A percentile compares a stretch with the other conserved stretches of the same genome.
Evolutionary conservation across 2,329 filamentous ascomycete genomes (phyloP).

Genomic region (Microcera coccophila): DNA sequence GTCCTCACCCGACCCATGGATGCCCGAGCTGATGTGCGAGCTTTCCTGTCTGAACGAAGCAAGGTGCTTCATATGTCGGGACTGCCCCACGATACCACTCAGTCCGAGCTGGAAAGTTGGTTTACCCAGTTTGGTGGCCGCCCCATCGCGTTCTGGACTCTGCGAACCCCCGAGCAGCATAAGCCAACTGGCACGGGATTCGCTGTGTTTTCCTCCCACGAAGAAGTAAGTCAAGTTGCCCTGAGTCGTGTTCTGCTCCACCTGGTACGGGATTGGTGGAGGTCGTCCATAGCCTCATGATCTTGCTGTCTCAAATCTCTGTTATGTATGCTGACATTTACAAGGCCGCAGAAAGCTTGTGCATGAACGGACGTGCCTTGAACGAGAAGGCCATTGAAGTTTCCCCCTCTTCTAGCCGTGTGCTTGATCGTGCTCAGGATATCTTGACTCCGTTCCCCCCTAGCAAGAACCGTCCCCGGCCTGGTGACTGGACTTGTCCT

Average conservation of each 20-base stretch:
- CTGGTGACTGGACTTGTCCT: constrained; percentile 98
- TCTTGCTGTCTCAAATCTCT: too few relatives aligned
- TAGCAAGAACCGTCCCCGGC: constrained; percentile 95
- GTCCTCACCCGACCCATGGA: constrained; percentile 95
- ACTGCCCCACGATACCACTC: constrained; percentile 93
- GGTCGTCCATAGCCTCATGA: too few relatives aligned
- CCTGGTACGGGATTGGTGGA: too few relatives aligned
- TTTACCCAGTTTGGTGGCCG: constrained; percentile 98
- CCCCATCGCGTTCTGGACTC: constrained; percentile 97
- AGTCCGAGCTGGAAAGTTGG: constrained; percentile 98
- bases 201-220: constrained; percentile 96
- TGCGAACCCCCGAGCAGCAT: constrained; percentile 95
- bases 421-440: constrained; percentile 90
- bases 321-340: constrained; percentile 8
- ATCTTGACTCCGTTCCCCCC: constrained; percentile 97
- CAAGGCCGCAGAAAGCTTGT: constrained; percentile 92
- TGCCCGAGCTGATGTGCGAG: constrained; percentile 90
- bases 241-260: background rate
- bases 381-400: constrained; percentile 99
- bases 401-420: constrained; percentile 92
- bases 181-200: constrained; percentile 99
- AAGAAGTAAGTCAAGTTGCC: constrained; percentile 68
- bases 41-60: constrained; percentile 92
- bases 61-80: constrained; percentile 98
- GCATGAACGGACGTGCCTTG: constrained; percentile 97